Conservation (phyloP, 2,329 filamentous ascomycete genomes). For the Westerdykella sp. region DNA sequence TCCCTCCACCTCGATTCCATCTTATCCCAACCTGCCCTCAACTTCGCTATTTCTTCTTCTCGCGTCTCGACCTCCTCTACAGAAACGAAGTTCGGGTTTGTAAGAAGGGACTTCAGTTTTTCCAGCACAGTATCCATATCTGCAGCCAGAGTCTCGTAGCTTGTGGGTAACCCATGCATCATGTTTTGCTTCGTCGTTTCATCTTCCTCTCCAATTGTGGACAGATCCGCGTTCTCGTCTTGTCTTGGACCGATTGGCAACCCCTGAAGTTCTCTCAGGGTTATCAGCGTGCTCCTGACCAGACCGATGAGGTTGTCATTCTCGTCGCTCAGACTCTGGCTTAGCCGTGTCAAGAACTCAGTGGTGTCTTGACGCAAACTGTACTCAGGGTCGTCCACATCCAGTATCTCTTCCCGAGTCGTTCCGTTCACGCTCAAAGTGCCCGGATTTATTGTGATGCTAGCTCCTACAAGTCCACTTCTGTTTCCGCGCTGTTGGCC, state of each 20-base stretch:
- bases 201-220: slow-evolving; percentile 25
- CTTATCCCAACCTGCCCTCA: slow-evolving; percentile 83
- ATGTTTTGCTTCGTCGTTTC: slow-evolving; percentile 30
- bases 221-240: slow-evolving; percentile 21
- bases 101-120: slow-evolving; percentile 76
- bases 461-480: slow-evolving; percentile 42
- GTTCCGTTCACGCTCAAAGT: slow-evolving; percentile 17
- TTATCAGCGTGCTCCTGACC: slow-evolving; percentile 63
- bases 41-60: slow-evolving; percentile 79
- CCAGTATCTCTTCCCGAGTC: slow-evolving; percentile 51
- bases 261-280: slow-evolving; percentile 60
- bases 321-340: slow-evolving; percentile 79
- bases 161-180: slow-evolving; percentile 47
- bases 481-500: slow-evolving; percentile 52
- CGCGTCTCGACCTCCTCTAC: slow-evolving; percentile 90
- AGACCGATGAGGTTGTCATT: slow-evolving; percentile 76
- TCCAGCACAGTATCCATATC: slow-evolving; percentile 74
- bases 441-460: slow-evolving; percentile 42
- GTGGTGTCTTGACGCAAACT: slow-evolving; percentile 82
- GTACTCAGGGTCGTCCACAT: slow-evolving; percentile 53
- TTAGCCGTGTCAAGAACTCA: slow-evolving; percentile 79
- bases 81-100: slow-evolving; percentile 92
- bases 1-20: slow-evolving; percentile 91
- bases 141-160: slow-evolving; percentile 61
- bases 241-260: slow-evolving; percentile 36